Conservation (phyloP, 805 yeast species). For the Kodamaea jinghongensis region DNA sequence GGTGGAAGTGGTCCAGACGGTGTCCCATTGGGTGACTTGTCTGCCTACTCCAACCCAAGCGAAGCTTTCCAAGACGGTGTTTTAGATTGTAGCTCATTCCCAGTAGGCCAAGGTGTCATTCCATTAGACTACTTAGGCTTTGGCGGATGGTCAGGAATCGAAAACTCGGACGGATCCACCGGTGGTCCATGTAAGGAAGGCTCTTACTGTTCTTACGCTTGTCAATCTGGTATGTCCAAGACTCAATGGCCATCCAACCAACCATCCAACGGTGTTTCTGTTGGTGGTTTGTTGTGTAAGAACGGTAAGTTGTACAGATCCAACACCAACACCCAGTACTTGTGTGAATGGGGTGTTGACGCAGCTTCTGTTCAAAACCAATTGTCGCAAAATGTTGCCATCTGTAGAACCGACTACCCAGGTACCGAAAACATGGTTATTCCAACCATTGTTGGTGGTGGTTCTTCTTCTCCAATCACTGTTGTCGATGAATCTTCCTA, state of each 20-base stretch:
- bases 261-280: slow-evolving; percentile 84
- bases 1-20: not conserved
- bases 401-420: slow-evolving; percentile 98
- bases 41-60: slow-evolving; percentile 54
- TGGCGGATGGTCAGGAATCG: slow-evolving; percentile 84
- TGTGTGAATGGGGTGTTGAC: slow-evolving; percentile 85
- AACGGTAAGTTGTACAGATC: slow-evolving; percentile 82
- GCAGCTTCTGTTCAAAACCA: slow-evolving; percentile 68
- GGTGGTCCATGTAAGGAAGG: slow-evolving; percentile 82
- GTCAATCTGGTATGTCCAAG: slow-evolving; percentile 98
- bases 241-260: slow-evolving; percentile 94
- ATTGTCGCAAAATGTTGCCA: slow-evolving; percentile 65
- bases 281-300: slow-evolving; percentile 90
- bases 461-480: slow-evolving; percentile 62
- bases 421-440: slow-evolving; percentile 98
- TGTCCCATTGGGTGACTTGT: slow-evolving; percentile 52
- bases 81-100: slow-evolving; percentile 65
- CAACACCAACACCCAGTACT: slow-evolving; percentile 59
- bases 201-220: slow-evolving; percentile 95
- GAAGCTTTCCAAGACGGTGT: slow-evolving; percentile 70
- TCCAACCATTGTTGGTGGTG: slow-evolving; percentile 80
- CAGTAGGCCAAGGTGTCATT: slow-evolving; percentile 81
- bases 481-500: slow-evolving; percentile 77
- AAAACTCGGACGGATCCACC: slow-evolving; percentile 55
- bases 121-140: slow-evolving; percentile 66